These are phyloP conservation scores for Iberis pinnata DNA, from an alignment of 345 rosid species.

Conservation along the genomic window DNA sequence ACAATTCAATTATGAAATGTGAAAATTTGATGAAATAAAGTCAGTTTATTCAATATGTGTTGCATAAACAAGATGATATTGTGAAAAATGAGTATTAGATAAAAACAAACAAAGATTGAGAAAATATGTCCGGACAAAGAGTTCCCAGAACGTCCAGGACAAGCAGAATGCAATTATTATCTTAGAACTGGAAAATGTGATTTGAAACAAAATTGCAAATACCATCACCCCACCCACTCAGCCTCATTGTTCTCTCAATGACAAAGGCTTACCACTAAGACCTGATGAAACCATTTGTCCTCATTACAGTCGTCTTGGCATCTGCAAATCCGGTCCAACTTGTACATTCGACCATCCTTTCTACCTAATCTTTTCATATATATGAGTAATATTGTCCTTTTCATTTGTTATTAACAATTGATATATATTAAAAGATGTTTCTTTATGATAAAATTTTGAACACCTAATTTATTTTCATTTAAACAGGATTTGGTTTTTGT, in stretches of 20 bases:
- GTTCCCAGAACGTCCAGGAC: slow-evolving; percentile 59
- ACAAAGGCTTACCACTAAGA: slow-evolving; percentile 77
- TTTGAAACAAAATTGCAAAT: slow-evolving; percentile 60
- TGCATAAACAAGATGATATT: too few relatives aligned
- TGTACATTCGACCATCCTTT: slow-evolving; percentile 31
- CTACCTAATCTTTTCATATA: slow-evolving; percentile 22
- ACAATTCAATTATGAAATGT: too few relatives aligned
- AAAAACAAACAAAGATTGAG: too few relatives aligned
- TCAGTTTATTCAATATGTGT: too few relatives aligned
- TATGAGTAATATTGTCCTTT: too few relatives aligned
- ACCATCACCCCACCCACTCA: slow-evolving; percentile 61
- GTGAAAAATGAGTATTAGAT: too few relatives aligned
- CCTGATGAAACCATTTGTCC: slow-evolving; percentile 62
- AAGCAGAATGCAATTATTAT: slow-evolving; percentile 57
- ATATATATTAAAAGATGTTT: too few relatives aligned
- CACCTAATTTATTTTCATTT: too few relatives aligned
- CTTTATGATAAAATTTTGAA: too few relatives aligned
- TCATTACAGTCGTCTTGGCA: slow-evolving; percentile 61
- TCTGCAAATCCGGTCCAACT: slow-evolving; percentile 75
- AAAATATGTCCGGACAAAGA: background rate
- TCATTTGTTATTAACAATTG: too few relatives aligned
- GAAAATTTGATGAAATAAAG: too few relatives aligned
- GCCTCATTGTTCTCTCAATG: slow-evolving; percentile 44
- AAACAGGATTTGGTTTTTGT: too few relatives aligned
- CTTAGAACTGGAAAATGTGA: slow-evolving; percentile 69